These are phyloP conservation scores for Willaertia magna DNA, from an alignment of 208 protist species.

Conservation along the genomic window DNA sequence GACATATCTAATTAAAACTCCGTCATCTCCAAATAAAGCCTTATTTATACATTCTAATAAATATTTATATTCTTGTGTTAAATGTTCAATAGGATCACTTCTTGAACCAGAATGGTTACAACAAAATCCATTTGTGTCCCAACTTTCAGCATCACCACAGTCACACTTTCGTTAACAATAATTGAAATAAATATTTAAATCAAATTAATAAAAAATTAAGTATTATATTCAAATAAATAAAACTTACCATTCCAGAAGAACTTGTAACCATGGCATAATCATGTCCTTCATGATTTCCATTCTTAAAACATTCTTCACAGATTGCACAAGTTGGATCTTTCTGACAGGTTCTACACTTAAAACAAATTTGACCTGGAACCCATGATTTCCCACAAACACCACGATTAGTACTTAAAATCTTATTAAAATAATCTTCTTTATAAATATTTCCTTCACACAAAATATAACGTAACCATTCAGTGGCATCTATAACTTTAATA, in stretches of 20 bases:
- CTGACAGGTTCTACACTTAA: conserved; percentile 66
- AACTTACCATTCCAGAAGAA: background rate
- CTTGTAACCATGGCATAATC: conserved; percentile 43
- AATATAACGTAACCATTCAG: background rate
- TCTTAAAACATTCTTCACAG: conserved; percentile 70
- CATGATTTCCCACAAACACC: background rate
- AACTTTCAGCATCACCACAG: conserved; percentile 59
- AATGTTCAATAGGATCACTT: background rate
- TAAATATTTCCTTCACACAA: background rate
- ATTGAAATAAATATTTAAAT: background rate
- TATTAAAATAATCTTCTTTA: background rate
- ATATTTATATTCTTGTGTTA: background rate
- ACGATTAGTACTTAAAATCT: background rate
- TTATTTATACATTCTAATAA: background rate
- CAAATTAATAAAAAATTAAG: background rate
- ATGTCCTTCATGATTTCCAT: conserved; percentile 57
- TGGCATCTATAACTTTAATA: background rate
- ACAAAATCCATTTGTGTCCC: background rate
- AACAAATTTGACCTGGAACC: conserved; percentile 38
- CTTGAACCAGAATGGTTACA: background rate
- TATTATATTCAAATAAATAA: background rate
- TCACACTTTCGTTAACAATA: conserved; percentile 46
- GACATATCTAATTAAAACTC: background rate
- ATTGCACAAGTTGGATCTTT: conserved; percentile 65
- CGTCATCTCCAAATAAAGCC: background rate